phyloP scores from a whole-genome alignment of 1,284 basidiomycete genomes.

The Papiliotrema terrestris region DNA sequence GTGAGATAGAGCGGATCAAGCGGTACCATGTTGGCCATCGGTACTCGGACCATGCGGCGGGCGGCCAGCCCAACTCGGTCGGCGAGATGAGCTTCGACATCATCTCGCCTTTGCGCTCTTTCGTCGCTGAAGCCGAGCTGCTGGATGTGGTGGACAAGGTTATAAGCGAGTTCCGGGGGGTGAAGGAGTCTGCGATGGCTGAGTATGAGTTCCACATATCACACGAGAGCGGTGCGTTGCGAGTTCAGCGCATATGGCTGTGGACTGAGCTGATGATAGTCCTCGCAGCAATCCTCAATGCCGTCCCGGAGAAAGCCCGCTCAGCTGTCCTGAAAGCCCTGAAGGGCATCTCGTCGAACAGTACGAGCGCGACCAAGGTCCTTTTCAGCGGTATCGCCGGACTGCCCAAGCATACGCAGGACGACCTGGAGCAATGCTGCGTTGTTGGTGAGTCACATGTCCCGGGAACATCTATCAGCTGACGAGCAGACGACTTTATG shows the following conservation, averaged over 20 bases:
- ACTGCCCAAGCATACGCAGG: conserved; percentile 28
- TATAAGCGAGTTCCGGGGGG: conserved; percentile 44
- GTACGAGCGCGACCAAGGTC: conserved; percentile 19
- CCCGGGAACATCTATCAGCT: not conserved
- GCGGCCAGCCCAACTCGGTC: conserved; percentile 41
- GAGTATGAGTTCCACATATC: conserved; percentile 49
- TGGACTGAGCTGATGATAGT: conserved; percentile 17
- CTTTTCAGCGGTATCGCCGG: conserved; percentile 27
- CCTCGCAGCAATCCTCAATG: conserved; percentile 36
- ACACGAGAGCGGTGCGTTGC: conserved; percentile 38
- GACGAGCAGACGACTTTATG: conserved; percentile 33
- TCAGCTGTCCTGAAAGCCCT: conserved; percentile 35
- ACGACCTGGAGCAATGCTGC: conserved; percentile 59
- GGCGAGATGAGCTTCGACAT: conserved; percentile 49
- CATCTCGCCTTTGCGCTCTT: conserved; percentile 43
- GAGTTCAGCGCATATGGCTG: not conserved
- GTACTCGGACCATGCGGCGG: conserved; percentile 50
- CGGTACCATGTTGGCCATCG: conserved; percentile 78
- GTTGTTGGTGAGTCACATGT: conserved; percentile 56
- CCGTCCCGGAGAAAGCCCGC: conserved; percentile 28
- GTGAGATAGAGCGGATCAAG: conserved; percentile 74
- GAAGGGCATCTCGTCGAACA: conserved; percentile 25
- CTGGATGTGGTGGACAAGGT: conserved; percentile 48
- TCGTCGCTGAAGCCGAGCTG: conserved; percentile 47
- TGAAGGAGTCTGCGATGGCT: conserved; percentile 22